Conservation (phyloP, 2,329 filamentous ascomycete genomes). For the Verticillium zaregamsianum region DNA sequence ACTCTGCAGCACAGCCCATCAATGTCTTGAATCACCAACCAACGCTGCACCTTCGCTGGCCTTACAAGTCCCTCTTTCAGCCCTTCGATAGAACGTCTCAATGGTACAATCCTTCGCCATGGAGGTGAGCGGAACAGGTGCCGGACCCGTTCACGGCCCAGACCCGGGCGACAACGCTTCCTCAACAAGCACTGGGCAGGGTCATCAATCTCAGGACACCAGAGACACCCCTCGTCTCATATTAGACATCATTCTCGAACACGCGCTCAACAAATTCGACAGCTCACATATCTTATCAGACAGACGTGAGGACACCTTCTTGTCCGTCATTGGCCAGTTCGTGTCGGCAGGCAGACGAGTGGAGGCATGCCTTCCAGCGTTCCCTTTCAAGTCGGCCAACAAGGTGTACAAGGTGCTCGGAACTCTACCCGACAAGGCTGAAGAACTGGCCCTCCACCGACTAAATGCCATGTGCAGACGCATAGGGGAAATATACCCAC, state of each 20-base stretch:
- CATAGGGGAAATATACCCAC: constrained; percentile 21
- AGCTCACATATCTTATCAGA: constrained; percentile 12
- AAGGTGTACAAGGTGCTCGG: constrained; percentile 28
- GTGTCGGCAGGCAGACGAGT: constrained; percentile 12
- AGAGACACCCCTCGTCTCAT: constrained; percentile 10
- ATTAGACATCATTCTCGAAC: constrained; percentile 20
- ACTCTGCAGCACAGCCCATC: too few relatives aligned
- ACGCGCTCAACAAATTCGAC: constrained; percentile 21
- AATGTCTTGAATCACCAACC: too few relatives aligned
- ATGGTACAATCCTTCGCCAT: too few relatives aligned
- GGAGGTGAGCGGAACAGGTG: too few relatives aligned
- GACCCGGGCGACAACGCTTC: neutral
- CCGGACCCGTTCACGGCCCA: too few relatives aligned
- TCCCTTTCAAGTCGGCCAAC: constrained; percentile 28
- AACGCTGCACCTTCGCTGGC: too few relatives aligned
- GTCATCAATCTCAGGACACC: neutral
- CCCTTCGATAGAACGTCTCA: too few relatives aligned
- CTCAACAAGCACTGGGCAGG: neutral
- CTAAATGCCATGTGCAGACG: constrained; percentile 21
- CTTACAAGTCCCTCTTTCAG: too few relatives aligned
- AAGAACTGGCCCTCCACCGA: constrained; percentile 21
- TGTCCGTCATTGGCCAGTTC: constrained; percentile 16
- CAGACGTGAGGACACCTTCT: constrained; percentile 11
- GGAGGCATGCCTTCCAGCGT: constrained; percentile 17
- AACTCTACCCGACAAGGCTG: constrained; percentile 23